Evolutionary conservation across 1,284 basidiomycete species (phyloP).

Genomic region (Apiotrichum sp.): DNA sequence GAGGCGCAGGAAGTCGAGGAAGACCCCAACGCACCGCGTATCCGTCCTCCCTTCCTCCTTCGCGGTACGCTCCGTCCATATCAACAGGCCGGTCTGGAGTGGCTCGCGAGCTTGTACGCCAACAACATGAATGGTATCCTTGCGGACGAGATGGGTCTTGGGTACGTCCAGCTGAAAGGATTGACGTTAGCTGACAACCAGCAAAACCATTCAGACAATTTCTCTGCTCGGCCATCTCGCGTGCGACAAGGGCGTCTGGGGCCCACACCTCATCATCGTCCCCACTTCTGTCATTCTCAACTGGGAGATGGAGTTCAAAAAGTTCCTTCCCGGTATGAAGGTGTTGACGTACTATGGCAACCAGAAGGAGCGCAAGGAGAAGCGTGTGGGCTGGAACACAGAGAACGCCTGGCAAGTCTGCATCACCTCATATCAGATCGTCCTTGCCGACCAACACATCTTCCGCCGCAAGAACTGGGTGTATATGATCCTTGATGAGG

Average conservation of each 20-base stretch:
- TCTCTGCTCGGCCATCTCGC: conserved; percentile 85
- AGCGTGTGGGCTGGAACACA: conserved; percentile 89
- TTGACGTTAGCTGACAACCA: conserved; percentile 40
- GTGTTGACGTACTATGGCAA: conserved; percentile 87
- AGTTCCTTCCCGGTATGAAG: conserved; percentile 90
- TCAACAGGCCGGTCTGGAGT: conserved; percentile 89
- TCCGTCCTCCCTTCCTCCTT: conserved; percentile 72
- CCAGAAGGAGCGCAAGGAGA: conserved; percentile 85
- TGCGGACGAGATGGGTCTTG: conserved; percentile 79
- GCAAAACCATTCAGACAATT: conserved; percentile 97
- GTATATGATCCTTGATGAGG: conserved; percentile 94
- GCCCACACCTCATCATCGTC: conserved; percentile 91
- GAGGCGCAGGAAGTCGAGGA: conserved; percentile 46
- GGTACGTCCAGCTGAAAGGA: conserved; percentile 50
- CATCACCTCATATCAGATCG: conserved; percentile 90
- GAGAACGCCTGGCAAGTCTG: conserved; percentile 92
- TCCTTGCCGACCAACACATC: conserved; percentile 84
- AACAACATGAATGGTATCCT: conserved; percentile 84
- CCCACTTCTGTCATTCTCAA: conserved; percentile 93
- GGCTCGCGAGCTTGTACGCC: conserved; percentile 83
- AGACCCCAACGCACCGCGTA: conserved; percentile 55
- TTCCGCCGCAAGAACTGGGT: conserved; percentile 95
- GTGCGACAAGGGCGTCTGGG: conserved; percentile 92
- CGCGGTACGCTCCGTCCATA: conserved; percentile 87
- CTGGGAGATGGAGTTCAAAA: conserved; percentile 99